Conservation (phyloP, 2,329 filamentous ascomycete genomes). For the Ceratocystis harringtonii region DNA sequence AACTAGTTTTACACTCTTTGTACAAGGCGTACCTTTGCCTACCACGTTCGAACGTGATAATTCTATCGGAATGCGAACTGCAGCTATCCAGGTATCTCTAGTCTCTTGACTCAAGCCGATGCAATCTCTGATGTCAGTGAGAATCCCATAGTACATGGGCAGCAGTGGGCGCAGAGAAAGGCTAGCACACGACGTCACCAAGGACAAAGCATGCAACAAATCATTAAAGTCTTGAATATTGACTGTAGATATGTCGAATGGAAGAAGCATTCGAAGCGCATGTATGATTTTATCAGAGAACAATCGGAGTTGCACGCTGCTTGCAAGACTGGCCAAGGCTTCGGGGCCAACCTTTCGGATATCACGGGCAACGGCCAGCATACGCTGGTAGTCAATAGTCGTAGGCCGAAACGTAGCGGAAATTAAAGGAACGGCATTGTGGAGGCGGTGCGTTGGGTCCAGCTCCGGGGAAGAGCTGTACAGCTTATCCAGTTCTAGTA, state of each 20-base stretch:
- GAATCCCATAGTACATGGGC: neutral
- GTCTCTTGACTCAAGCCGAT: neutral
- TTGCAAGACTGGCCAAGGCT: neutral
- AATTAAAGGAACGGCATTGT: neutral
- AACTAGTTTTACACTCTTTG: too few relatives aligned
- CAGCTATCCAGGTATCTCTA: neutral
- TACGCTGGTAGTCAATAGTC: neutral
- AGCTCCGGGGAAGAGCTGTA: conserved; percentile 28
- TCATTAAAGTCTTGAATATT: neutral
- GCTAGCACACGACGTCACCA: neutral
- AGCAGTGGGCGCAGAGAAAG: neutral
- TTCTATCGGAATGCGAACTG: neutral
- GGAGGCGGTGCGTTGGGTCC: neutral
- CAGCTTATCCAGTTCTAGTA: conserved; percentile 46
- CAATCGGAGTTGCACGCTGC: neutral
- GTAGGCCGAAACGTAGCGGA: neutral
- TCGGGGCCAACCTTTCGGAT: neutral
- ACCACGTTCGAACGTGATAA: neutral
- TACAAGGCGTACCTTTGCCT: neutral
- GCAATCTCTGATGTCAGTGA: neutral
- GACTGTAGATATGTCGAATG: neutral
- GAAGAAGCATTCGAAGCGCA: neutral
- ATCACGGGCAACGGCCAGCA: conserved; percentile 4
- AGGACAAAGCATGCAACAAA: neutral
- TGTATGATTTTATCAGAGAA: conserved; percentile 2